Base-by-base conservation (phyloP, 2,329 filamentous ascomycete species). In the Paraphaeosphaeria sporulosa region DNA sequence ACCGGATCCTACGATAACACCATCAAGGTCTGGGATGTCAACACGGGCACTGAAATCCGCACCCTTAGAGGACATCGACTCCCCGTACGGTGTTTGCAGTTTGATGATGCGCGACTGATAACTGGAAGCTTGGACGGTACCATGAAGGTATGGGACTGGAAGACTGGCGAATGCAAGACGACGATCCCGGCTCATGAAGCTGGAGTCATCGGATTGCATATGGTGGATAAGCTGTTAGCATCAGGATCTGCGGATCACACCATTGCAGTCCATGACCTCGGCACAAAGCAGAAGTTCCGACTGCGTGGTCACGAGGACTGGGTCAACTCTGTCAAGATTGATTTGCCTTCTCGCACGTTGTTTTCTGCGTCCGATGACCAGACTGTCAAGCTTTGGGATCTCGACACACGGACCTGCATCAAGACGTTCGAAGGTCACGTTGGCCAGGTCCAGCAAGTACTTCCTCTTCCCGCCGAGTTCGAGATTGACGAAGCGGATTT, bases 91-190 rank as follows among this genome's bases (percentile, higher is more conserved):
- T 92, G 93, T 57, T 84, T 99, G 40, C 94, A 98, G 73, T 98
- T 98, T 71, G 93, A 97, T 71, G 92, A 96, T 66, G 89, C 87
- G 57, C 96, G 96, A 72, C 85, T 99, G 61, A 94, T 97, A 74
- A 96, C 91, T 58, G 95, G 94, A 54, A 93, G 92, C 73, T 84
- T 97, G 58, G 95, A 98, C 76, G 86, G 88, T 51, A 96, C 90
- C 4, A 86, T 99, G 70, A 94, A 92, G 75, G 88, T 99, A 36
- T 99, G 95, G 95, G 96, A 99, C 74, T 97, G 94, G 93, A 87
- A 91, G 63, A 97, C 93, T 0, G 95, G 95, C 49, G 87, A 93
- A 69, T 93, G 92, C 69, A 85, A 97, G 58, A 91, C 90, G 51
- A 96, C 90, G 0, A 89, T 96, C 57, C 85, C 86, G 13, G 90